Base-by-base conservation (phyloP, 2,329 filamentous ascomycete species). In the Trichoderma atroviride region DNA sequence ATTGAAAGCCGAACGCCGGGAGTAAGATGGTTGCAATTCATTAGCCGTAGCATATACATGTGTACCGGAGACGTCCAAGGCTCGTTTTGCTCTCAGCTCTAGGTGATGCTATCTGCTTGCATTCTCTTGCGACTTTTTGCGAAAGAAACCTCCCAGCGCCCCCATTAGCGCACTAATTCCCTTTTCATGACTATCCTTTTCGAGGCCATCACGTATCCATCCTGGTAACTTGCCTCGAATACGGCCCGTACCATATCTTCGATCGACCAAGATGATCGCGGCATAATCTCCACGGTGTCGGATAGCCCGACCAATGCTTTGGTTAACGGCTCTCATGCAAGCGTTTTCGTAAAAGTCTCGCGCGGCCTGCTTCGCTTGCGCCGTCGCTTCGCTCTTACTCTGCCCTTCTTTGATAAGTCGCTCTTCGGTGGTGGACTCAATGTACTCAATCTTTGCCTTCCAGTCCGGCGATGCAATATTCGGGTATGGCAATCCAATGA, bases 261-360 rank as follows among this genome's bases (percentile, higher is more conserved):
- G 84, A 79, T 99, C 96, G 40, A 96, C 83, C 76, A 99, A 86
- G 69, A 97, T 81, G 72, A 99, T 97, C 19, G 92, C 90, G 5
- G 96, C 96, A 80, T 97, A 98, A 80, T 99, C 96, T 29, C 87
- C 88, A 68, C 86, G 87, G 78, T 99, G 96, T 58, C 96, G 85
- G 74, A 99, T 97, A 1, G 94, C 96, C 70, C 96, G 85, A 0
- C 96, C 96, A 74, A 99, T 94, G 76, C 93, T 96, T 82, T 99
- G 96, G 78, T 99, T 99, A 5, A 99, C 96, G 5, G 94, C 93
- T 50, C 96, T 87, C 94, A 99, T 97, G 78, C 94, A 97, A 0
- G 93, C 89, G 77, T 98, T 98, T 78, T 97, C 94, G 77, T 96
- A 97, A 76, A 93, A 97, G 71, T 95, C 92, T 64, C 91, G 83